Evolutionary conservation across 1,284 basidiomycete species (phyloP), one percentile per base, ranked within the genome.

Genomic region (Ustilago vetiveriae): DNA sequence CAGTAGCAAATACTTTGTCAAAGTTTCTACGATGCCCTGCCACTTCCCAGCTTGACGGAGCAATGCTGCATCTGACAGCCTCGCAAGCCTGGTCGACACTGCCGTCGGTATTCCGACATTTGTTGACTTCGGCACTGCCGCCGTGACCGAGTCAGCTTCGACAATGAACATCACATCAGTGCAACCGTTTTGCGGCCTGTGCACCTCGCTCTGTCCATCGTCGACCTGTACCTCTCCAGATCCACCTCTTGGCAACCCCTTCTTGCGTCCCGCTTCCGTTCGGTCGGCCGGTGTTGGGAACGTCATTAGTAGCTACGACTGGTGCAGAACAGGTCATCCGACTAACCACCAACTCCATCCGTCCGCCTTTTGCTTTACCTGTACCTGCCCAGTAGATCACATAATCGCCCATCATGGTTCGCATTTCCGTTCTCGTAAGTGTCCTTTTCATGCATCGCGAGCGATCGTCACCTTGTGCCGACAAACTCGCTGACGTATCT

Each of bases 391-490:
- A 71, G 68, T 51, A 71, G 68, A 73, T 66, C 62, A 74, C 65
- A 71, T 65, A 60, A 70, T 69, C 62, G 70, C 62, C 63, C 74
- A 78, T 22, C 56, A 79, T 81, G 79, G 78, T 79, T 64, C 71
- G 79, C 62, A 72, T 81, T 64, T 80, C 79, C 52, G 79, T 80
- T 69, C 72, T 81, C 56, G 77, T 79, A 72, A 68, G 77, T 78
- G n/a, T n/a, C n/a, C n/a, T n/a, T n/a, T n/a, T n/a, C n/a, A n/a
- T n/a, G n/a, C n/a, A n/a, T n/a, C n/a, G n/a, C n/a, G n/a, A n/a
- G n/a, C n/a, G n/a, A n/a, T n/a, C n/a, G n/a, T n/a, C 11, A 11
- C 33, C 11, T 35, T 16, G 33, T n/a, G 6, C 16, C 16, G 11
- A 35, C 13, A 7, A 16, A 13, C 6, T 16, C 16, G 33, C 33